A percentile compares a stretch with the other conserved stretches of the same genome.
Evolutionary conservation across 371 early-diverging fungal species (phyloP).

Genomic region (Blastocladiella emersonii): DNA sequence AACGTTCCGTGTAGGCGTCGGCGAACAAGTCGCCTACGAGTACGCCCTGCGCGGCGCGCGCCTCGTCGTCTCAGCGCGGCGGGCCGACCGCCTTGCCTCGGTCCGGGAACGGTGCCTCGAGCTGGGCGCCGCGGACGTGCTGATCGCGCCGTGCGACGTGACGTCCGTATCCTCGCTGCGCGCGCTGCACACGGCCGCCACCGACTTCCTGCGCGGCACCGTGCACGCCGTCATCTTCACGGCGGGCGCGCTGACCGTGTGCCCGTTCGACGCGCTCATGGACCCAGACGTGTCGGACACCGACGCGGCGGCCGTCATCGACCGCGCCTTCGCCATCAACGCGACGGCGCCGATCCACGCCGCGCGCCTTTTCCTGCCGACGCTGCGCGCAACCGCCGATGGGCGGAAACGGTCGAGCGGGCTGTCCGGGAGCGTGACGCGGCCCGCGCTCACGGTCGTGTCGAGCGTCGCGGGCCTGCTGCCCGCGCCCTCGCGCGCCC

Average conservation of each 20-base stretch:
- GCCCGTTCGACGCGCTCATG: conserved; percentile 37
- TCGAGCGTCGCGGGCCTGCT: conserved; percentile 67
- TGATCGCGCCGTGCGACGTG: conserved; percentile 11
- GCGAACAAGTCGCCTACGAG: conserved; percentile 44
- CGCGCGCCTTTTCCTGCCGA: conserved; percentile 42
- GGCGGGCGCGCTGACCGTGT: conserved; percentile 53
- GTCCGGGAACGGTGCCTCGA: conserved; percentile 33
- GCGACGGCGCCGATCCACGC: conserved; percentile 44
- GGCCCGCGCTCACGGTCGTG: conserved; percentile 37
- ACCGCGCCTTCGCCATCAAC: conserved; percentile 43
- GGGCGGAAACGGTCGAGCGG: not conserved
- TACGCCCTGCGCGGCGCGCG: conserved; percentile 58
- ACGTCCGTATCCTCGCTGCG: conserved; percentile 9
- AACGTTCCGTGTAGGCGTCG: no score
- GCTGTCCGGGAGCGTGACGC: not conserved
- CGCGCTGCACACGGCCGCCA: not conserved
- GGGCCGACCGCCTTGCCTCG: conserved; percentile 30
- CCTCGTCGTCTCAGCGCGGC: conserved; percentile 52
- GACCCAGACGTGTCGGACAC: conserved; percentile 9
- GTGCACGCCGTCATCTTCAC: conserved; percentile 52
- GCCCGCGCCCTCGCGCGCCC: conserved; percentile 65
- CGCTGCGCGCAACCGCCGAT: conserved; percentile 29
- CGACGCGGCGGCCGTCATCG: not conserved
- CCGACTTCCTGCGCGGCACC: conserved; percentile 17
- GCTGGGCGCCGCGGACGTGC: conserved; percentile 9